Evolutionary conservation across 495 filamentous ascomycete genomes (phyloP).

Genomic region (Xylona heveae): DNA sequence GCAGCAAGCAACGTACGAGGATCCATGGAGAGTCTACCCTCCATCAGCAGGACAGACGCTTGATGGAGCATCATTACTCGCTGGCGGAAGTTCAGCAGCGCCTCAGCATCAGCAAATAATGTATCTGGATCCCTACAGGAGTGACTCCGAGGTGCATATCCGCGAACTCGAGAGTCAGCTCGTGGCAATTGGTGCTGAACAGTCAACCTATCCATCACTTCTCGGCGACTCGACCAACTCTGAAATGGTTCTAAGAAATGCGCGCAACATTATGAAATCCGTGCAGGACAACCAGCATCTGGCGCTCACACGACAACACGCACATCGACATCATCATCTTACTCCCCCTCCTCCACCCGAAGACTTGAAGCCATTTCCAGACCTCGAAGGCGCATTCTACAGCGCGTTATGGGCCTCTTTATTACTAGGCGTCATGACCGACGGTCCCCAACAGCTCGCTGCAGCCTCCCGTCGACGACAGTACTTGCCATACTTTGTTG

Average conservation of each 20-base stretch:
- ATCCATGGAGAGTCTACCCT: too few relatives aligned
- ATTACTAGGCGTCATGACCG: constrained; percentile 25
- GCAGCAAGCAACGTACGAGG: too few relatives aligned
- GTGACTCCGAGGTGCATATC: constrained; percentile 38
- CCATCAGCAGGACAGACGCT: too few relatives aligned
- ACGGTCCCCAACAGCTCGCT: constrained; percentile 15
- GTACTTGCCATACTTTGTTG: constrained; percentile 42
- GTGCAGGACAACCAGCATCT: constrained; percentile 23
- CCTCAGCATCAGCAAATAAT: too few relatives aligned
- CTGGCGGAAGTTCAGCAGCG: too few relatives aligned
- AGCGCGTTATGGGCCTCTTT: constrained; percentile 60
- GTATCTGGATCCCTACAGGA: constrained; percentile 71
- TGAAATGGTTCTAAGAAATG: constrained; percentile 52
- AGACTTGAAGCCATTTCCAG: constrained; percentile 18
- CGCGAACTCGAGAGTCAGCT: constrained; percentile 37
- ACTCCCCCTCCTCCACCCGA: constrained; percentile 6
- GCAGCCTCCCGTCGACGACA: constrained; percentile 28
- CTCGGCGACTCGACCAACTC: constrained; percentile 35
- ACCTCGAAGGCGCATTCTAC: constrained; percentile 52
- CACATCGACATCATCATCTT: constrained; percentile 12
- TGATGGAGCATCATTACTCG: too few relatives aligned
- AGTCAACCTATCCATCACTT: constrained; percentile 31
- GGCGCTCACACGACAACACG: constrained; percentile 13
- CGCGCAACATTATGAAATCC: constrained; percentile 57
- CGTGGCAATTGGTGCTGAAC: constrained; percentile 37